These are phyloP conservation scores for Novymonas esmeraldas DNA, from an alignment of 208 protist genomes.

Conservation along the genomic window DNA sequence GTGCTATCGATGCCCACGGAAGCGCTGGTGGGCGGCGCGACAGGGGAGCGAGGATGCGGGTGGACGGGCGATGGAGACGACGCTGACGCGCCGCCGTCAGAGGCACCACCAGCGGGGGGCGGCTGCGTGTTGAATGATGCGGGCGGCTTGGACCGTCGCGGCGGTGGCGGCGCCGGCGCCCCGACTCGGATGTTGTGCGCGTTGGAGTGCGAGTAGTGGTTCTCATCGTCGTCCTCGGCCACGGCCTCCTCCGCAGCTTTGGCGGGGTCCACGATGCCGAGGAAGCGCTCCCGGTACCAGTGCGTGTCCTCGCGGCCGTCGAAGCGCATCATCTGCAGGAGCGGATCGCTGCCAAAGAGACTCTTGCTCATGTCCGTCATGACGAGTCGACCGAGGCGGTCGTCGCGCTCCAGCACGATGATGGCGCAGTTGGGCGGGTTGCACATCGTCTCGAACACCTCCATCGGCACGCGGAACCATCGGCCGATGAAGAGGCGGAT, in stretches of 20 bases:
- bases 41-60: too few species aligned
- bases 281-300: slow-evolving; percentile 67
- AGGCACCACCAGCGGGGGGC: background rate
- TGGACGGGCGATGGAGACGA: background rate
- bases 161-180: slow-evolving; percentile 27
- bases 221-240: slow-evolving; percentile 60
- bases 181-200: slow-evolving; percentile 45
- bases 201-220: slow-evolving; percentile 52
- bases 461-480: slow-evolving; percentile 85
- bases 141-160: background rate
- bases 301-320: slow-evolving; percentile 67
- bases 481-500: slow-evolving; percentile 86
- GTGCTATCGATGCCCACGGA: background rate
- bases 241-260: slow-evolving; percentile 18
- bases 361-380: slow-evolving; percentile 85
- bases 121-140: background rate
- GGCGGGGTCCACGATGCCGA: slow-evolving; percentile 49
- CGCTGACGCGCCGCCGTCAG: background rate
- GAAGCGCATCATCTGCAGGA: slow-evolving; percentile 86
- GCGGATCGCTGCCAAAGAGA: slow-evolving; percentile 83
- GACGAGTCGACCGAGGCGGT: slow-evolving; percentile 57
- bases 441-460: slow-evolving; percentile 87
- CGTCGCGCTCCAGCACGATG: slow-evolving; percentile 76
- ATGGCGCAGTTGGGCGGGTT: slow-evolving; percentile 92
- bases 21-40: background rate